phyloP scores from a whole-genome alignment of 192 early-diverging fungal genomes.

The Podila epicladia region DNA sequence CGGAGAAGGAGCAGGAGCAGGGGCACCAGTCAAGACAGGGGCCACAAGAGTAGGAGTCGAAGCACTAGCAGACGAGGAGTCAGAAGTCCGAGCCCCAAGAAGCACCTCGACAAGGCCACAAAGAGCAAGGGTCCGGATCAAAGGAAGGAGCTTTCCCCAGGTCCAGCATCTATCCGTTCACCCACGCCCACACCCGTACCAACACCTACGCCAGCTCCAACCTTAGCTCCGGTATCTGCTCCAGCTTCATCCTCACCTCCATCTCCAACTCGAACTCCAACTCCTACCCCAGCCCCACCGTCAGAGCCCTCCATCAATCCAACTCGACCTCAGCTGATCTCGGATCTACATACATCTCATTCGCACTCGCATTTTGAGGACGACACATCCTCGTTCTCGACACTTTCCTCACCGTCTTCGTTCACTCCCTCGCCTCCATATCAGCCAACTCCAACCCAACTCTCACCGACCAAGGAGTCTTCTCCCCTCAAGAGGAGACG shows the following conservation, averaged over 20 bases:
- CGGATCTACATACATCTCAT: background rate
- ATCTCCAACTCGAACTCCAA: conserved; percentile 3
- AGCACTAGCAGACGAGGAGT: background rate
- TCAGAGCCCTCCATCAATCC: background rate
- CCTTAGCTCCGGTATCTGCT: background rate
- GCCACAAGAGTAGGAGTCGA: conserved; percentile 4
- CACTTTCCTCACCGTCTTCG: conserved; percentile 40
- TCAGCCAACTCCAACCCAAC: conserved; percentile 8
- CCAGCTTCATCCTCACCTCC: background rate
- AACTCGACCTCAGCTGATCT: background rate
- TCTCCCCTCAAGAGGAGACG: conserved; percentile 24
- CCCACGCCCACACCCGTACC: background rate
- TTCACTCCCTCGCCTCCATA: conserved; percentile 28
- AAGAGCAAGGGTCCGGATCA: conserved; percentile 1
- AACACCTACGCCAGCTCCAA: conserved; percentile 4
- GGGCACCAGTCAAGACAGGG: background rate
- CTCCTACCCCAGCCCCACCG: background rate
- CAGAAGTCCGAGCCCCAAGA: conserved; percentile 1
- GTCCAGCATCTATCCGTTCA: background rate
- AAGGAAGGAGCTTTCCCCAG: background rate
- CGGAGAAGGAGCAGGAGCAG: conserved; percentile 8
- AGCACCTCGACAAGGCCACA: background rate
- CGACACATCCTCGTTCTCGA: conserved; percentile 37
- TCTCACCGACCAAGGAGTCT: background rate
- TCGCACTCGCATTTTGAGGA: conserved; percentile 7